Evolutionary conservation across 2,329 filamentous ascomycete species (phyloP).

Genomic region (Microdochium bolleyi): DNA sequence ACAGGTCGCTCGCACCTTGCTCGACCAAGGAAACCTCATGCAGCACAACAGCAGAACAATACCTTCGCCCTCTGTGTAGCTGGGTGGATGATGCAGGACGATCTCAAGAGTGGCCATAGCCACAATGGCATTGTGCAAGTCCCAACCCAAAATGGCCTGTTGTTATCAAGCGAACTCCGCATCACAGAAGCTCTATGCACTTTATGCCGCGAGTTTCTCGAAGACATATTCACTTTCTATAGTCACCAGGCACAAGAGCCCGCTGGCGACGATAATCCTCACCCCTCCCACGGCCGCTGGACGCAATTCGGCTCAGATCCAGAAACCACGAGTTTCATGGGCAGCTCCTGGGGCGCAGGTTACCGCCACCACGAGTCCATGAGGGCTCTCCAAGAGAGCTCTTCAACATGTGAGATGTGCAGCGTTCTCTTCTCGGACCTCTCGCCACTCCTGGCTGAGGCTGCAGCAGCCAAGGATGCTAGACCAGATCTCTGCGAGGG

Average conservation of each 20-base stretch:
- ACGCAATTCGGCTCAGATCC: neutral
- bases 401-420: slow-evolving; percentile 7
- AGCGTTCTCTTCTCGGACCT: slow-evolving; percentile 7
- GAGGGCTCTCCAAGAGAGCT: slow-evolving; percentile 4
- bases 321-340: too few relatives aligned
- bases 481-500: slow-evolving; percentile 4
- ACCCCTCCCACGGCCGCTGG: neutral
- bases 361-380: slow-evolving; percentile 7
- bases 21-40: too few relatives aligned
- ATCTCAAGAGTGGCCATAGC: too few relatives aligned
- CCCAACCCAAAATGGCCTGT: neutral
- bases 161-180: neutral
- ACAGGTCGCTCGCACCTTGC: too few relatives aligned
- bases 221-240: neutral
- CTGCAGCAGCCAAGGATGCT: neutral
- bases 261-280: neutral
- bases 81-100: too few relatives aligned
- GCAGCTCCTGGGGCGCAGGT: slow-evolving; percentile 4
- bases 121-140: too few relatives aligned
- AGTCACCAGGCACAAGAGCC: neutral
- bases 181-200: neutral
- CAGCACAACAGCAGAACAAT: too few relatives aligned
- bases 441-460: neutral
- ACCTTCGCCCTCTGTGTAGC: too few relatives aligned
- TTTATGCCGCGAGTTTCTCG: neutral